Percentiles rank a stretch among this genome's conserved stretches.
phyloP scores from a whole-genome alignment of 2,329 filamentous ascomycete species.

The Exutisphaerella laricina region DNA sequence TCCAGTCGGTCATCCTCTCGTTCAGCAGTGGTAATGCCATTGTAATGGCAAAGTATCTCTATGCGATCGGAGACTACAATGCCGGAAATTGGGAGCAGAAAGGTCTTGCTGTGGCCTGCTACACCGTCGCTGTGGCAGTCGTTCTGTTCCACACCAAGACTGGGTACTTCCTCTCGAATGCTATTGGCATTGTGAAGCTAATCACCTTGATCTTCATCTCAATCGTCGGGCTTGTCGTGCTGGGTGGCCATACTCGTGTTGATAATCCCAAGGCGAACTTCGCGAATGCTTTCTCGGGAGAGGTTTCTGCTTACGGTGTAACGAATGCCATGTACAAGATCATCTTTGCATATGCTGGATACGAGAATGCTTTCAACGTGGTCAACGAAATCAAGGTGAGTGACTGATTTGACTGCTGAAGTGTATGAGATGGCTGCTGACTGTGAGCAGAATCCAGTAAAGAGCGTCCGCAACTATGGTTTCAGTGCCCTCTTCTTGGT shows the following conservation, averaged over 20 bases:
- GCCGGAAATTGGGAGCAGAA: slow-evolving; percentile 60
- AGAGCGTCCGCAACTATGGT: slow-evolving; percentile 46
- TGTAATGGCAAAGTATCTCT: slow-evolving; percentile 55
- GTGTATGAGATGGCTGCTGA: too few species aligned
- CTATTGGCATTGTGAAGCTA: slow-evolving; percentile 55
- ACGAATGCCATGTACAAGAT: slow-evolving; percentile 56
- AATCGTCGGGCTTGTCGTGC: slow-evolving; percentile 54
- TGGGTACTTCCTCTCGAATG: slow-evolving; percentile 52
- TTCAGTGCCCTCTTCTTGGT: slow-evolving; percentile 32
- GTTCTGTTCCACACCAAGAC: slow-evolving; percentile 53
- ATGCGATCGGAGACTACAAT: slow-evolving; percentile 47
- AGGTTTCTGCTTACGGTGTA: slow-evolving; percentile 44
- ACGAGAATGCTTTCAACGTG: slow-evolving; percentile 9
- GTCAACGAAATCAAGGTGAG: slow-evolving; percentile 8
- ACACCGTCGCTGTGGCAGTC: slow-evolving; percentile 48
- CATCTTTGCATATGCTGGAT: slow-evolving; percentile 29
- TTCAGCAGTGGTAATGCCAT: slow-evolving; percentile 63
- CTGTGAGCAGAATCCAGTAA: slow-evolving; percentile 48
- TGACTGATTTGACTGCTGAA: too few species aligned
- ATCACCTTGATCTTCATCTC: slow-evolving; percentile 53
- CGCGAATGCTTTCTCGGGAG: slow-evolving; percentile 49
- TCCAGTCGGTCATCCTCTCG: slow-evolving; percentile 58
- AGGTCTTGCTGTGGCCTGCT: slow-evolving; percentile 60
- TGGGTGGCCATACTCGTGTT: slow-evolving; percentile 51
- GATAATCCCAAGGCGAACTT: slow-evolving; percentile 52